phyloP scores from a whole-genome alignment of 164 flowering plant species.

The Macadamia tetraphylla region DNA sequence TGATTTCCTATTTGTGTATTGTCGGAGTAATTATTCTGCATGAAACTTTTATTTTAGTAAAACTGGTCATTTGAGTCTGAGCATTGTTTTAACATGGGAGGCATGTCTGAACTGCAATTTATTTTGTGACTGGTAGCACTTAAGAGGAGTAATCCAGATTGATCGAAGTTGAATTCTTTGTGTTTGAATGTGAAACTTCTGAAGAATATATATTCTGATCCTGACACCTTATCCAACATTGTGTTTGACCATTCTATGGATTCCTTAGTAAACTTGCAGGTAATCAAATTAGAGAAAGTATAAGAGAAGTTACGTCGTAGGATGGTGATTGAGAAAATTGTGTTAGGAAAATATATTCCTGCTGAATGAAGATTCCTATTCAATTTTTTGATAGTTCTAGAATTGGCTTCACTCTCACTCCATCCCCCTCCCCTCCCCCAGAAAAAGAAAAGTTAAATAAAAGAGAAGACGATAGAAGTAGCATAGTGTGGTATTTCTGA shows the following conservation, averaged over 20 bases:
- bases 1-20: constrained; percentile 1
- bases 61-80: constrained; percentile 4
- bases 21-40: not conserved
- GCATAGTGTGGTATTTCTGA: no score
- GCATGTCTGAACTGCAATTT: constrained; percentile 3
- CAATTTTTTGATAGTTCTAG: not conserved
- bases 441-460: no score
- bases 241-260: not conserved
- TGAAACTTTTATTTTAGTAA: not conserved
- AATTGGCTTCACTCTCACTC: not conserved
- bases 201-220: not conserved
- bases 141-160: not conserved
- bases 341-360: not conserved
- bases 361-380: not conserved
- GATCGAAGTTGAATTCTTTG: not conserved
- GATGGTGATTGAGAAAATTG: not conserved
- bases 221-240: not conserved
- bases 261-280: not conserved
- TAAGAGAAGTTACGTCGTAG: not conserved
- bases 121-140: not conserved
- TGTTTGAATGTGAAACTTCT: no score
- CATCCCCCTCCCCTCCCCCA: no score
- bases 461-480: no score
- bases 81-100: not conserved
- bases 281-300: not conserved